phyloP scores from a whole-genome alignment of 345 rosid species.

The Euphorbia pulcherrima region DNA sequence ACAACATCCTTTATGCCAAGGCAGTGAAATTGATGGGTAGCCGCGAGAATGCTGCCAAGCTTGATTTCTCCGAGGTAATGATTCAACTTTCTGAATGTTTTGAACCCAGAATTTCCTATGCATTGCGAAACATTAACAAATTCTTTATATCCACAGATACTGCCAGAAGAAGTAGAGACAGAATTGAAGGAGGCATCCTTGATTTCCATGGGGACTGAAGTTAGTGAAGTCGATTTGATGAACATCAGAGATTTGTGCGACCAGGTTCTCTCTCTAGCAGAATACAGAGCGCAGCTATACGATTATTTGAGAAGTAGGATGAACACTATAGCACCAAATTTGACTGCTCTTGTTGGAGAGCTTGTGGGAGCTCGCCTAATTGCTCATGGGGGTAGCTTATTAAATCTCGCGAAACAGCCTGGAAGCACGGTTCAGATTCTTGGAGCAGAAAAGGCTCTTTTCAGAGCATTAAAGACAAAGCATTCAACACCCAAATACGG shows the following conservation, averaged over 20 bases:
- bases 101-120: too few species aligned
- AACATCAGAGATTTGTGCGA: conserved; percentile 79
- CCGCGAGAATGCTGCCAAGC: conserved; percentile 72
- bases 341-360: conserved; percentile 93
- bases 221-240: conserved; percentile 69
- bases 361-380: conserved; percentile 95
- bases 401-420: conserved; percentile 90
- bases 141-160: conserved; percentile 31
- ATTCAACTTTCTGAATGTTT: too few species aligned
- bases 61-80: conserved; percentile 77
- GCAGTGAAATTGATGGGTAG: conserved; percentile 77
- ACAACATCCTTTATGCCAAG: conserved; percentile 80
- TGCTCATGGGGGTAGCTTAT: conserved; percentile 89
- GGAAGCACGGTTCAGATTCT: conserved; percentile 92
- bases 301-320: conserved; percentile 86
- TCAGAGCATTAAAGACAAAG: conserved; percentile 88
- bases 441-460: conserved; percentile 91
- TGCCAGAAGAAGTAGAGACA: conserved; percentile 66
- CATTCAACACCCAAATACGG: conserved; percentile 92
- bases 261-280: conserved; percentile 78
- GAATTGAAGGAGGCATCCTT: conserved; percentile 78
- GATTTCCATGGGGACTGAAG: conserved; percentile 93
- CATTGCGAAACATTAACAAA: too few species aligned
- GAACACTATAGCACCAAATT: conserved; percentile 90
- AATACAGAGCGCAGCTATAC: conserved; percentile 83